Evolutionary conservation across 73 alveolate genomes (phyloP).

Genomic region (Blepharisma japonicum): DNA sequence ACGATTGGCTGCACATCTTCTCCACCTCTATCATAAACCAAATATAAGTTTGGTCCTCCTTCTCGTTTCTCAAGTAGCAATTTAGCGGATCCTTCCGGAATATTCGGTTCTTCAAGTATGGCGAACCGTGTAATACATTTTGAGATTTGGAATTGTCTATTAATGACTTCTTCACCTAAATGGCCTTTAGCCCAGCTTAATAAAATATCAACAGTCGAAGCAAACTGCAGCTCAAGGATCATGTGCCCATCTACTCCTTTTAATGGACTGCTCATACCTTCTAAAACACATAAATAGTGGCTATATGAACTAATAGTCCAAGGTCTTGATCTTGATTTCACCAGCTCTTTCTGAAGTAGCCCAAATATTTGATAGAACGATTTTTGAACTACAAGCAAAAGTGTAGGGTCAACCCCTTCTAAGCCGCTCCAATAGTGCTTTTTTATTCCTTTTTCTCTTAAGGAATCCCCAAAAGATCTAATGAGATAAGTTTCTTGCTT

Average conservation of each 20-base stretch:
- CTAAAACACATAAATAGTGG: slow-evolving; percentile 2
- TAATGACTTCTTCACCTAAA: slow-evolving; percentile 25
- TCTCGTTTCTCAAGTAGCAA: not conserved
- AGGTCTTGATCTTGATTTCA: slow-evolving; percentile 17
- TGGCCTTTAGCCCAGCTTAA: slow-evolving; percentile 28
- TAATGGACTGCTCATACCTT: slow-evolving; percentile 16
- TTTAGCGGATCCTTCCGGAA: not conserved
- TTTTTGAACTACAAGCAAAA: not conserved
- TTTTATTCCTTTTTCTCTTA: slow-evolving; percentile 7
- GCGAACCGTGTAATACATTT: slow-evolving; percentile 14
- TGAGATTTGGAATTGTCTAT: not conserved
- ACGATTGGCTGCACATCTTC: not conserved
- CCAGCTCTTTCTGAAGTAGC: slow-evolving; percentile 8
- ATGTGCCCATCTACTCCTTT: slow-evolving; percentile 9
- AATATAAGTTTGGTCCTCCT: not conserved
- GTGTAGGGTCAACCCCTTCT: slow-evolving; percentile 16
- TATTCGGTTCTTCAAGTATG: not conserved
- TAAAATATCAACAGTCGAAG: slow-evolving; percentile 6
- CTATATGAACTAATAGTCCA: not conserved
- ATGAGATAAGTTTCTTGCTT: slow-evolving; percentile 23
- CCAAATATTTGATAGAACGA: slow-evolving; percentile 19
- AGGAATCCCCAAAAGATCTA: slow-evolving; percentile 12
- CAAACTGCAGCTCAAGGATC: slow-evolving; percentile 12
- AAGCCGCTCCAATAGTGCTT: slow-evolving; percentile 18
- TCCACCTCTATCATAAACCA: slow-evolving; percentile 23